Evolutionary conservation across 2,329 filamentous ascomycete genomes (phyloP).

Genomic region (Venturia nashicola): DNA sequence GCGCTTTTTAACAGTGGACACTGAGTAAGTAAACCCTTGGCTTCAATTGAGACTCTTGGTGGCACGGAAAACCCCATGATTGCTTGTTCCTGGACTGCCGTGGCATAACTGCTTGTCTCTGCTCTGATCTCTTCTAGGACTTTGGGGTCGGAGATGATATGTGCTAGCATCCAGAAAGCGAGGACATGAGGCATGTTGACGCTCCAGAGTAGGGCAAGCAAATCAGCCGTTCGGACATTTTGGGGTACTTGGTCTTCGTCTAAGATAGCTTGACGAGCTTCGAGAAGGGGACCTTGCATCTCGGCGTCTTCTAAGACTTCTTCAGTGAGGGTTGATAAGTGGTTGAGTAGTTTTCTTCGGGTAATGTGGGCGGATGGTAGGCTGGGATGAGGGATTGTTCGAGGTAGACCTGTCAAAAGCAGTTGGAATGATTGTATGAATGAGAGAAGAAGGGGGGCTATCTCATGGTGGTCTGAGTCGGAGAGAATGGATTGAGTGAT

Average conservation of each 20-base stretch:
- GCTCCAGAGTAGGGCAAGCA: slow-evolving; percentile 2
- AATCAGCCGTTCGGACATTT: neutral
- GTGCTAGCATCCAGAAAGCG: slow-evolving; percentile 38
- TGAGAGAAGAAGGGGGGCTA: slow-evolving; percentile 6
- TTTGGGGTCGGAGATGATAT: slow-evolving; percentile 29
- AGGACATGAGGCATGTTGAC: slow-evolving; percentile 4
- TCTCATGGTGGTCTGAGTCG: slow-evolving; percentile 3
- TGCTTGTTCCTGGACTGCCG: slow-evolving; percentile 23
- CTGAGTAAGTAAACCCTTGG: slow-evolving; percentile 27
- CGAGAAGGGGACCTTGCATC: neutral
- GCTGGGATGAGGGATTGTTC: slow-evolving; percentile 7
- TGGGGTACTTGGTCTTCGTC: neutral
- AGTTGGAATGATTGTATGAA: slow-evolving; percentile 5
- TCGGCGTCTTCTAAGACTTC: slow-evolving; percentile 6
- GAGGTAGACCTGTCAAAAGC: slow-evolving; percentile 6
- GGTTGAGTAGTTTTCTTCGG: slow-evolving; percentile 6
- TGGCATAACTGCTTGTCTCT: slow-evolving; percentile 33
- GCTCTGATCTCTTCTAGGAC: slow-evolving; percentile 30
- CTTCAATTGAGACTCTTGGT: slow-evolving; percentile 29
- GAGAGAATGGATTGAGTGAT: slow-evolving; percentile 5
- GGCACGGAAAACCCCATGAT: slow-evolving; percentile 32
- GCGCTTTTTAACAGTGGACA: slow-evolving; percentile 30
- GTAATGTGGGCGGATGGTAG: slow-evolving; percentile 10
- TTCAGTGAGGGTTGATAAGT: slow-evolving; percentile 6
- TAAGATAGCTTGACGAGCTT: neutral